Evolutionary conservation across 2,329 filamentous ascomycete species (phyloP).

Genomic region (Apiospora sp.): DNA sequence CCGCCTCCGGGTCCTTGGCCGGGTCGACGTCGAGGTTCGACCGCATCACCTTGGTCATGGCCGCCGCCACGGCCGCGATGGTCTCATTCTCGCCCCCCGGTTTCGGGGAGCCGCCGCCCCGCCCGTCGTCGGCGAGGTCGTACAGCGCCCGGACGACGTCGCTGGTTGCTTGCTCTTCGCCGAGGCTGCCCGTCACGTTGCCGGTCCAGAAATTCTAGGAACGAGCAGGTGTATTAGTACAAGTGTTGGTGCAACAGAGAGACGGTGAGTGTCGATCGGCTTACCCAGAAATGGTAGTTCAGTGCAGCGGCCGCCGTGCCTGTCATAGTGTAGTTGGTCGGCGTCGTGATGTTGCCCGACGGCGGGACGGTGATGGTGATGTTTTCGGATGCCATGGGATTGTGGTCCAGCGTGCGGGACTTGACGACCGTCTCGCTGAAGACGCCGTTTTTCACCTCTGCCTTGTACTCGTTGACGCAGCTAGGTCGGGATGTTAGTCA

Average conservation of each 20-base stretch:
- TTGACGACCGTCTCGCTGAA: slow-evolving; percentile 27
- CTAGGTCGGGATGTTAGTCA: neutral
- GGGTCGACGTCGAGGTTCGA: neutral
- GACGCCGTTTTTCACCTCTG: slow-evolving; percentile 26
- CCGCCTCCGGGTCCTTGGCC: neutral
- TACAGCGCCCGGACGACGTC: slow-evolving; percentile 28
- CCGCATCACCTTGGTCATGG: slow-evolving; percentile 28
- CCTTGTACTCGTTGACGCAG: slow-evolving; percentile 29
- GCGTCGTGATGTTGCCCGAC: neutral
- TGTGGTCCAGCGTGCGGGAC: slow-evolving; percentile 18
- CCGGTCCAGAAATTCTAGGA: slow-evolving; percentile 26
- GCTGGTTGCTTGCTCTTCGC: neutral
- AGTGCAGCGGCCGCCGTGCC: slow-evolving; percentile 9
- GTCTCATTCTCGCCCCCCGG: slow-evolving; percentile 29
- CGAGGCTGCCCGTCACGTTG: slow-evolving; percentile 26
- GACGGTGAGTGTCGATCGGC: neutral
- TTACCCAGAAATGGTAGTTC: slow-evolving; percentile 15
- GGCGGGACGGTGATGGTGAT: slow-evolving; percentile 29
- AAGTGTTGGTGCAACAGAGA: too few species aligned
- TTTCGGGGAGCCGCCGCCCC: slow-evolving; percentile 23
- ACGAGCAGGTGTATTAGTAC: neutral
- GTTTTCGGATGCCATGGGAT: slow-evolving; percentile 1
- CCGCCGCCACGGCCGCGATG: slow-evolving; percentile 27
- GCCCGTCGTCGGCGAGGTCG: slow-evolving; percentile 27
- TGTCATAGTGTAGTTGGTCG: slow-evolving; percentile 16